Evolutionary conservation across 768 basidiomycete species (phyloP).

Genomic region (Serendipita sp.): DNA sequence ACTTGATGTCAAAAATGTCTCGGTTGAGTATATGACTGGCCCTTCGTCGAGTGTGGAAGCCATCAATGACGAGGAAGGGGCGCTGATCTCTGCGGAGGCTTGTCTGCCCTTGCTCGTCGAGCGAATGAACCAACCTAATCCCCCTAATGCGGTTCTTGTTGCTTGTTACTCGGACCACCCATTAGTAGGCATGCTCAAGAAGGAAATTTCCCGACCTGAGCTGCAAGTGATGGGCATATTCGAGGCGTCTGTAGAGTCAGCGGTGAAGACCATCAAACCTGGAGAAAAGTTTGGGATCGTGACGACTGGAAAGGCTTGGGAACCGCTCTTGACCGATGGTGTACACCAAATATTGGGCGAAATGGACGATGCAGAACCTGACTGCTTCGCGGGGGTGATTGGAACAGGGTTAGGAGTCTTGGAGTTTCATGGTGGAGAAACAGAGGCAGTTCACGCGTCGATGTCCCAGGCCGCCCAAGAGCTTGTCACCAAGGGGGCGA

Average conservation of each 20-base stretch:
- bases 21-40: constrained; percentile 11
- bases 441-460: constrained; percentile 14
- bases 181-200: constrained; percentile 16
- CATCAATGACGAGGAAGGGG: constrained; percentile 15
- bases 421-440: constrained; percentile 18
- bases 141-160: constrained; percentile 12
- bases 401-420: constrained; percentile 21
- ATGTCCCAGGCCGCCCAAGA: constrained; percentile 17
- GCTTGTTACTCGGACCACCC: constrained; percentile 24
- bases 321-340: constrained; percentile 16
- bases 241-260: constrained; percentile 18
- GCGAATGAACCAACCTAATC: background rate
- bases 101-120: constrained; percentile 12
- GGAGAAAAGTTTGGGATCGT: constrained; percentile 21
- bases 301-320: constrained; percentile 24
- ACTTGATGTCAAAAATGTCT: background rate
- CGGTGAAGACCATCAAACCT: constrained; percentile 15
- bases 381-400: constrained; percentile 19
- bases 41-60: constrained; percentile 13
- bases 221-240: constrained; percentile 21
- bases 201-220: constrained; percentile 9
- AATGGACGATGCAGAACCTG: constrained; percentile 7
- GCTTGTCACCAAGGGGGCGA: constrained; percentile 12
- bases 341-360: constrained; percentile 14
- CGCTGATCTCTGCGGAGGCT: constrained; percentile 10